Evolutionary conservation across 2,329 filamentous ascomycete genomes (phyloP).

Genomic region (Massarina eburnea): DNA sequence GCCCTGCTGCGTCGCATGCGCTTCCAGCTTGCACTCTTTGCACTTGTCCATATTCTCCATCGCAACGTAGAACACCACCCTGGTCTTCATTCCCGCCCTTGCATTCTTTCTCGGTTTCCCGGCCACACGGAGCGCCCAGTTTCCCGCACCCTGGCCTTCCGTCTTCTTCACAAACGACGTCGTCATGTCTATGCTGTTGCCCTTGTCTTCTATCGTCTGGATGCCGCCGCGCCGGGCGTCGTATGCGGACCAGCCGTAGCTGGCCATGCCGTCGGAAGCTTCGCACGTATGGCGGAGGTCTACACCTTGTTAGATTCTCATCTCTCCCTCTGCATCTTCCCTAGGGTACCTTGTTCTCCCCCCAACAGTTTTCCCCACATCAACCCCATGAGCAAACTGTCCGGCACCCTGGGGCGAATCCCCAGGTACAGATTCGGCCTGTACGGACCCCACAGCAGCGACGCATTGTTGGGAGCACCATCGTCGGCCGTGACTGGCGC

Average conservation of each 20-base stretch:
- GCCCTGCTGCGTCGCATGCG: slow-evolving; percentile 57
- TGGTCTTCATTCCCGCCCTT: slow-evolving; percentile 67
- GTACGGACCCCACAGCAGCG: slow-evolving; percentile 93
- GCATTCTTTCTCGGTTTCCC: slow-evolving; percentile 71
- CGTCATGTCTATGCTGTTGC: slow-evolving; percentile 82
- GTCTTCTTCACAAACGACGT: slow-evolving; percentile 90
- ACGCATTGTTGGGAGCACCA: slow-evolving; percentile 62
- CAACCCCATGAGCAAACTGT: slow-evolving; percentile 77
- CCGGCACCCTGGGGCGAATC: slow-evolving; percentile 74
- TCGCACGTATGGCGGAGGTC: slow-evolving; percentile 89
- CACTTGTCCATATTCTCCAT: slow-evolving; percentile 70
- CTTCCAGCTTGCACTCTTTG: slow-evolving; percentile 50
- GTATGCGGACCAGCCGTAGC: slow-evolving; percentile 97
- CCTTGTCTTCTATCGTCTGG: slow-evolving; percentile 84
- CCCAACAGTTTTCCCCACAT: slow-evolving; percentile 87
- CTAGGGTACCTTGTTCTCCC: slow-evolving; percentile 69
- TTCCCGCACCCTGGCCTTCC: slow-evolving; percentile 80
- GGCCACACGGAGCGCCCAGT: slow-evolving; percentile 84
- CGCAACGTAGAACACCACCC: slow-evolving; percentile 77
- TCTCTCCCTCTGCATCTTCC: background rate
- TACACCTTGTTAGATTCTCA: slow-evolving; percentile 14
- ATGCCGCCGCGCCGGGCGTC: slow-evolving; percentile 82
- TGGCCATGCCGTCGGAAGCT: slow-evolving; percentile 86
- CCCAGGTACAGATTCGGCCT: slow-evolving; percentile 92
- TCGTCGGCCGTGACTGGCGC: slow-evolving; percentile 12